These are phyloP conservation scores for Pseudogymnoascus destructans DNA, from an alignment of 2,329 filamentous ascomycete species.

Conservation along the genomic window DNA sequence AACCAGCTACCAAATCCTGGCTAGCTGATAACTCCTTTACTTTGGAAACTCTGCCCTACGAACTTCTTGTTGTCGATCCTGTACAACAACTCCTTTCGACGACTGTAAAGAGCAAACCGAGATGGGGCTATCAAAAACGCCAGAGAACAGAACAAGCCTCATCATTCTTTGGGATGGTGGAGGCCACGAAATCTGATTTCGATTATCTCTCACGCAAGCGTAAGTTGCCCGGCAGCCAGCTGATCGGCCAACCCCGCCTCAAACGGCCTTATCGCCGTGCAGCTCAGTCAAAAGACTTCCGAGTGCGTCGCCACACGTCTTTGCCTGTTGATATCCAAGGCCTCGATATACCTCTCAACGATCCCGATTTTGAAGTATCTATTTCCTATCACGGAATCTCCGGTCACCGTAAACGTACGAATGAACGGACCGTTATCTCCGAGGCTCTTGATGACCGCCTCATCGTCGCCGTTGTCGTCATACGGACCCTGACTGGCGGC, in stretches of 20 bases:
- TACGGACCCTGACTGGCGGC: constrained; percentile 46
- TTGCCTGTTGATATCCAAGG: constrained; percentile 20
- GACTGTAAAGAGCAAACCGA: constrained; percentile 8
- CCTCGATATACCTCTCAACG: constrained; percentile 11
- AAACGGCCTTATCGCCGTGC: constrained; percentile 10
- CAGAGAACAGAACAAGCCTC: background rate
- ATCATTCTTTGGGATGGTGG: background rate
- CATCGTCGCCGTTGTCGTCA: constrained; percentile 43
- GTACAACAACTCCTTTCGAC: constrained; percentile 18
- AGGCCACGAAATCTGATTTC: constrained; percentile 6
- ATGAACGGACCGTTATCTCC: constrained; percentile 15
- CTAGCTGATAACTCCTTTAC: constrained; percentile 30
- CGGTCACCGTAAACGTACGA: constrained; percentile 22
- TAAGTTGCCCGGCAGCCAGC: background rate
- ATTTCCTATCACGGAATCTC: constrained; percentile 7
- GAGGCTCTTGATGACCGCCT: constrained; percentile 31
- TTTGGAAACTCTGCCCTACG: constrained; percentile 32
- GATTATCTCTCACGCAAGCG: constrained; percentile 1
- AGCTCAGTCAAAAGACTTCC: constrained; percentile 19
- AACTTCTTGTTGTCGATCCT: constrained; percentile 26
- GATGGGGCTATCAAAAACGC: constrained; percentile 1
- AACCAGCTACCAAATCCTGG: constrained; percentile 26
- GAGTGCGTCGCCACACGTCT: constrained; percentile 17
- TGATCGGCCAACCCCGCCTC: background rate
- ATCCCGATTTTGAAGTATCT: constrained; percentile 8